Percentiles rank a stretch among this genome's conserved stretches.
phyloP scores from a whole-genome alignment of 768 basidiomycete species.

The Macrocybe gigantea region DNA sequence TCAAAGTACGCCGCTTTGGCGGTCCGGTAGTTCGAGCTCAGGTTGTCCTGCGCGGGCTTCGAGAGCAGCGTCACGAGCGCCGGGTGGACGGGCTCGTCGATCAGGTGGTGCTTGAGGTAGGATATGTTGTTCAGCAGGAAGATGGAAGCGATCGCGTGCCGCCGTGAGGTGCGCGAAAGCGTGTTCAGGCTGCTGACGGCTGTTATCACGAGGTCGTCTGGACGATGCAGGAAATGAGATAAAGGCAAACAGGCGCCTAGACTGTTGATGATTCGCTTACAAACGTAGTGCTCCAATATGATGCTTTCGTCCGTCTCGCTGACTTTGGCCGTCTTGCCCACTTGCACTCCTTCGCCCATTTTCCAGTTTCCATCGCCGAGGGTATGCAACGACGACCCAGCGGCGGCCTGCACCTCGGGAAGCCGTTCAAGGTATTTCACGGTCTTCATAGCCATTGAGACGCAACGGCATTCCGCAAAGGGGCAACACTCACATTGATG shows the following conservation, averaged over 20 bases:
- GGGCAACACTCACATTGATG: constrained; percentile 35
- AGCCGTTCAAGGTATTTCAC: constrained; percentile 64
- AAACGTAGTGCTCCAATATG: constrained; percentile 70
- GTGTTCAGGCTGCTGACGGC: constrained; percentile 53
- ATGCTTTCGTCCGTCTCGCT: constrained; percentile 51
- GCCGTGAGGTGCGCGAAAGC: constrained; percentile 53
- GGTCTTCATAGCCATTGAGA: constrained; percentile 34
- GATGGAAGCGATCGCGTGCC: constrained; percentile 65
- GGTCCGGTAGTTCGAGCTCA: constrained; percentile 69
- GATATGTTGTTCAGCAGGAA: constrained; percentile 80
- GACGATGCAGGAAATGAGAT: background rate
- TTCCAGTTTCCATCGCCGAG: constrained; percentile 90
- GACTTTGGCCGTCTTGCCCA: constrained; percentile 41
- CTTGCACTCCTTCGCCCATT: constrained; percentile 79
- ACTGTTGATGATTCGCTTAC: constrained; percentile 34
- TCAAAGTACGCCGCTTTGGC: constrained; percentile 85
- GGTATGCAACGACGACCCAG: constrained; percentile 55
- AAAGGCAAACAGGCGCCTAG: background rate
- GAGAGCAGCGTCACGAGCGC: constrained; percentile 48
- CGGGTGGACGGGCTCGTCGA: constrained; percentile 44
- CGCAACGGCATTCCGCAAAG: background rate
- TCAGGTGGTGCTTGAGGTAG: constrained; percentile 56
- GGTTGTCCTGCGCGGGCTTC: constrained; percentile 50
- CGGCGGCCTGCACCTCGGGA: constrained; percentile 65
- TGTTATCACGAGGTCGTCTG: constrained; percentile 75